Evolutionary conservation across 495 filamentous ascomycete genomes (phyloP).

Genomic region (Glutinoglossum americanum): DNA sequence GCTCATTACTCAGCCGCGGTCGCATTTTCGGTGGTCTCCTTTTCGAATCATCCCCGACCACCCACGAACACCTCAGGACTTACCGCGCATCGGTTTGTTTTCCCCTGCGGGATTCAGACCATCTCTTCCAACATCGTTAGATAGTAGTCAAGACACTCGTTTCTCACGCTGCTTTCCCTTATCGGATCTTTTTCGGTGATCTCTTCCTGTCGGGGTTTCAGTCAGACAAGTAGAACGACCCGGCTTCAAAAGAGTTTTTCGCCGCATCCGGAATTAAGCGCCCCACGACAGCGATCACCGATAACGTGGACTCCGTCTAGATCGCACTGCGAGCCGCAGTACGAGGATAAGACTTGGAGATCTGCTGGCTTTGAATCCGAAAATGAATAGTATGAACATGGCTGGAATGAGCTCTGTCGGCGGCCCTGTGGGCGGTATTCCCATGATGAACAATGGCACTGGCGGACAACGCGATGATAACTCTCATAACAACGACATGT

Average conservation of each 20-base stretch:
- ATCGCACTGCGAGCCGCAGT: background rate
- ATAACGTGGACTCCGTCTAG: background rate
- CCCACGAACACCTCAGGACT: background rate
- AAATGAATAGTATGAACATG: constrained; percentile 17
- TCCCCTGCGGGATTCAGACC: background rate
- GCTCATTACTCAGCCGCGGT: constrained; percentile 2
- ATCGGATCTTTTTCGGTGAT: background rate
- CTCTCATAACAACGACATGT: constrained; percentile 3
- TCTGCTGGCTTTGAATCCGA: background rate
- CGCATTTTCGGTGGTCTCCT: constrained; percentile 3
- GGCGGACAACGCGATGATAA: background rate
- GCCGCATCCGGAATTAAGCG: constrained; percentile 4
- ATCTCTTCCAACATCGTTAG: background rate
- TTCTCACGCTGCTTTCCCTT: background rate
- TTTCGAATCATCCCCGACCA: constrained; percentile 2
- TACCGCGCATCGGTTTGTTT: background rate
- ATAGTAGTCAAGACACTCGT: background rate
- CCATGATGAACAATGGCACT: constrained; percentile 12
- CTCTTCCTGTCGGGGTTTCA: background rate
- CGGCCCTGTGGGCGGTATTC: constrained; percentile 14
- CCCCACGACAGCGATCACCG: background rate
- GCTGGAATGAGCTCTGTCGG: constrained; percentile 12
- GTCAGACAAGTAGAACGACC: background rate
- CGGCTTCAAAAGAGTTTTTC: background rate
- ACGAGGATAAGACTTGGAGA: background rate